Evolutionary conservation across 208 protist species (phyloP).

Genomic region (Leptomonas seymouri): DNA sequence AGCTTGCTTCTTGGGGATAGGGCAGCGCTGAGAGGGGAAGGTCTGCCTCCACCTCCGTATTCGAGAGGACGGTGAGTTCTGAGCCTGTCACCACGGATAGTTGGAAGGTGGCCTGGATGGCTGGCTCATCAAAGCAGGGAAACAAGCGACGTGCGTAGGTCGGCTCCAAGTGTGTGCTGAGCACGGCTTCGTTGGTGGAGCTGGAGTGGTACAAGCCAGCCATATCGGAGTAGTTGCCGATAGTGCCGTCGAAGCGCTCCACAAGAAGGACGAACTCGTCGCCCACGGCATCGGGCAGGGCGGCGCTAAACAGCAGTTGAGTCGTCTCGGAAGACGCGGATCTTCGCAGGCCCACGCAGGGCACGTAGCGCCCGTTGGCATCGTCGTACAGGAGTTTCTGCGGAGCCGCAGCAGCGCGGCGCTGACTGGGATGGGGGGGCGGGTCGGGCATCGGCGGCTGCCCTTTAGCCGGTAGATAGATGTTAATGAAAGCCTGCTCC

Average conservation of each 20-base stretch:
- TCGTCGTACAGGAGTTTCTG: background rate
- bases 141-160: slow-evolving; percentile 54
- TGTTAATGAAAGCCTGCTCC: background rate
- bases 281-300: slow-evolving; percentile 38
- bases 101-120: slow-evolving; percentile 52
- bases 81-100: slow-evolving; percentile 50
- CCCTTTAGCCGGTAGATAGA: slow-evolving; percentile 4
- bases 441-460: background rate
- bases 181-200: slow-evolving; percentile 31
- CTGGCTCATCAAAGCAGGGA: slow-evolving; percentile 81
- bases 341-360: slow-evolving; percentile 19
- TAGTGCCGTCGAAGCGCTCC: slow-evolving; percentile 42
- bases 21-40: slow-evolving; percentile 15
- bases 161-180: slow-evolving; percentile 76
- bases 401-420: background rate
- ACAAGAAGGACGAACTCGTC: slow-evolving; percentile 43
- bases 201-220: slow-evolving; percentile 49
- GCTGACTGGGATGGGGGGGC: slow-evolving; percentile 11
- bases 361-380: slow-evolving; percentile 2
- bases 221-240: slow-evolving; percentile 20
- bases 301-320: slow-evolving; percentile 36
- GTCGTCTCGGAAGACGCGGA: slow-evolving; percentile 39
- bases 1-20: no score
- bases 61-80: slow-evolving; percentile 45
- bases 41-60: slow-evolving; percentile 49